Evolutionary conservation across 345 rosid species (phyloP).

Genomic region (Cochlearia excelsa): DNA sequence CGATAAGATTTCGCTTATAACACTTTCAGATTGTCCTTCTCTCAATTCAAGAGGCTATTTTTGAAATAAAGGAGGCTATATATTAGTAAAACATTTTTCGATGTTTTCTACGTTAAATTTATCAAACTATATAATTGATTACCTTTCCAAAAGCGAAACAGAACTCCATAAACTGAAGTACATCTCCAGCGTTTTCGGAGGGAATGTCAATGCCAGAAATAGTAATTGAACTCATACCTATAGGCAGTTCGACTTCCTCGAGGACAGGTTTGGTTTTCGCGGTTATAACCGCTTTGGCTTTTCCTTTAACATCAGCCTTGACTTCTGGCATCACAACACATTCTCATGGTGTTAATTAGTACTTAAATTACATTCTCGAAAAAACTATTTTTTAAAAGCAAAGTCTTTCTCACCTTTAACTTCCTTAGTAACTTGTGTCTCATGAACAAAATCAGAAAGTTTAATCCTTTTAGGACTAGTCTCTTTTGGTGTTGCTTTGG

Average conservation of each 20-base stretch:
- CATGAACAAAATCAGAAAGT: conserved; percentile 16
- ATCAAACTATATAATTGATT: not conserved
- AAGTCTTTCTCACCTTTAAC: conserved; percentile 16
- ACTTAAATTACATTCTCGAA: not conserved
- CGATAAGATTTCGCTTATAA: conserved; percentile 55
- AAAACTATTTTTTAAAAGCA: too few relatives aligned
- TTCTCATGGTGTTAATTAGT: not conserved
- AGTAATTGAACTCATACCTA: conserved; percentile 43
- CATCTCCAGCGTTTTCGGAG: conserved; percentile 57
- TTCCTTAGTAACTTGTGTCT: conserved; percentile 16
- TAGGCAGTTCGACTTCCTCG: conserved; percentile 46
- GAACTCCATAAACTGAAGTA: conserved; percentile 77
- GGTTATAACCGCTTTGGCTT: conserved; percentile 10
- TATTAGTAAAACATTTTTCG: too few relatives aligned
- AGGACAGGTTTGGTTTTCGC: conserved; percentile 2
- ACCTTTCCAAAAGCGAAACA: conserved; percentile 81
- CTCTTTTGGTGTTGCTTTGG: conserved; percentile 9
- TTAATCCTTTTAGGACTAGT: conserved; percentile 24
- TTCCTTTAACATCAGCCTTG: conserved; percentile 15
- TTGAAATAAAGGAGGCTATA: conserved; percentile 11
- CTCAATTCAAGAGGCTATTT: conserved; percentile 60
- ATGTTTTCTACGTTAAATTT: too few relatives aligned
- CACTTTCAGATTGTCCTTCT: conserved; percentile 68
- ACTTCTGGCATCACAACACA: conserved; percentile 6
- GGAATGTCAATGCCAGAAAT: conserved; percentile 60